Evolutionary conservation across 495 filamentous ascomycete species (phyloP).

Genomic region (Penicillium cataractarum): DNA sequence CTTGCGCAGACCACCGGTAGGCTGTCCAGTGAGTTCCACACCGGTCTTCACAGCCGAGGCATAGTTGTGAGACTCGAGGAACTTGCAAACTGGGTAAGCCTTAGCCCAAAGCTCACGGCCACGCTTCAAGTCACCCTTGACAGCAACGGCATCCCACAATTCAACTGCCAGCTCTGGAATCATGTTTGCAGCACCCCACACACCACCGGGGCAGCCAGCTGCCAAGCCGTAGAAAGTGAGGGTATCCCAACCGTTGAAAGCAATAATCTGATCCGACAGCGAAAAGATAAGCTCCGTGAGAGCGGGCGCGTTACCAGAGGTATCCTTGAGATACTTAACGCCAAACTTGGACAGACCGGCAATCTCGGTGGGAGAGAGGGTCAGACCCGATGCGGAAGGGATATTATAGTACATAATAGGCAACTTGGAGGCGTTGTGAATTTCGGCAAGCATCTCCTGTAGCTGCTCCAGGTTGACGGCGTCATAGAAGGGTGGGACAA

Average conservation of each 20-base stretch:
- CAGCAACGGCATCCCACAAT: constrained; percentile 38
- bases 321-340: constrained; percentile 44
- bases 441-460: constrained; percentile 35
- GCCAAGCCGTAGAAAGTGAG: constrained; percentile 43
- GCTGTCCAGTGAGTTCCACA: constrained; percentile 36
- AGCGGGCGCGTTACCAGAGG: constrained; percentile 41
- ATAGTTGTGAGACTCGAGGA: constrained; percentile 41
- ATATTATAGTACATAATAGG: constrained; percentile 46
- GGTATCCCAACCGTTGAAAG: constrained; percentile 45
- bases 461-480: constrained; percentile 35
- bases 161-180: constrained; percentile 42
- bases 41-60: constrained; percentile 40
- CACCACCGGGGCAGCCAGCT: constrained; percentile 32
- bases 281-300: constrained; percentile 39
- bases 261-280: constrained; percentile 34
- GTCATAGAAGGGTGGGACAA: constrained; percentile 47
- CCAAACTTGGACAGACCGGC: constrained; percentile 34
- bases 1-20: constrained; percentile 40
- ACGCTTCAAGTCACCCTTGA: constrained; percentile 33
- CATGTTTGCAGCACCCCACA: constrained; percentile 44
- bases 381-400: constrained; percentile 33
- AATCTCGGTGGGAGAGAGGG: constrained; percentile 30
- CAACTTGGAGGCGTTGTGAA: constrained; percentile 28
- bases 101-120: constrained; percentile 41
- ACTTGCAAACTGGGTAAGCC: constrained; percentile 41